Conservation (phyloP, 164 flowering plant species). For the Brasenia schreberi region DNA sequence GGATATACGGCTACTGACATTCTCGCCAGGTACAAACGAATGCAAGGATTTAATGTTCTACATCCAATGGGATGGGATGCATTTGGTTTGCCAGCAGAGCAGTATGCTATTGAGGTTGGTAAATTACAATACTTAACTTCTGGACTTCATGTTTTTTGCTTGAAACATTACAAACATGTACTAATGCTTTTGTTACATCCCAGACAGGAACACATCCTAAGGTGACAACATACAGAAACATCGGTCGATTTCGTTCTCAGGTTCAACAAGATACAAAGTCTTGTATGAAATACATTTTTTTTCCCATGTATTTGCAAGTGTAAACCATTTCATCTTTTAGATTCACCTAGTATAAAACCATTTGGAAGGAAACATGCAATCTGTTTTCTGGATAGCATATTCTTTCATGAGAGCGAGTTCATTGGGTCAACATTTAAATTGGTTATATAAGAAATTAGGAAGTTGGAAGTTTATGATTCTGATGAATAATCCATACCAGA, state of each 20-base stretch:
- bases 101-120: constrained; percentile 82
- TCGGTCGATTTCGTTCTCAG: constrained; percentile 78
- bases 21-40: constrained; percentile 76
- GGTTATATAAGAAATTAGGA: too few species aligned
- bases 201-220: constrained; percentile 98
- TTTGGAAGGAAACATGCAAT: too few species aligned
- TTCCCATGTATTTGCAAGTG: not conserved
- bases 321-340: too few species aligned
- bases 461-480: too few species aligned
- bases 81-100: constrained; percentile 97
- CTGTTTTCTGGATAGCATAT: too few species aligned
- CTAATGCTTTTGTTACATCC: not conserved
- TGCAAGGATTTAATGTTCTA: constrained; percentile 95
- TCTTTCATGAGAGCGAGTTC: too few species aligned
- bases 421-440: too few species aligned
- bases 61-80: constrained; percentile 99
- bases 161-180: too few species aligned
- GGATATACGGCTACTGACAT: constrained; percentile 98
- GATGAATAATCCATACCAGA: too few species aligned
- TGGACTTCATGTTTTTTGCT: not conserved
- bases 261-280: constrained; percentile 16
- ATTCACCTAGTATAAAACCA: too few species aligned
- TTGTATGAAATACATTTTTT: not conserved
- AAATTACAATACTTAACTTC: not conserved
- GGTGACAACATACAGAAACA: constrained; percentile 67